These are phyloP conservation scores for Huntiella abstrusa DNA, from an alignment of 2,329 filamentous ascomycete genomes.

Conservation along the genomic window DNA sequence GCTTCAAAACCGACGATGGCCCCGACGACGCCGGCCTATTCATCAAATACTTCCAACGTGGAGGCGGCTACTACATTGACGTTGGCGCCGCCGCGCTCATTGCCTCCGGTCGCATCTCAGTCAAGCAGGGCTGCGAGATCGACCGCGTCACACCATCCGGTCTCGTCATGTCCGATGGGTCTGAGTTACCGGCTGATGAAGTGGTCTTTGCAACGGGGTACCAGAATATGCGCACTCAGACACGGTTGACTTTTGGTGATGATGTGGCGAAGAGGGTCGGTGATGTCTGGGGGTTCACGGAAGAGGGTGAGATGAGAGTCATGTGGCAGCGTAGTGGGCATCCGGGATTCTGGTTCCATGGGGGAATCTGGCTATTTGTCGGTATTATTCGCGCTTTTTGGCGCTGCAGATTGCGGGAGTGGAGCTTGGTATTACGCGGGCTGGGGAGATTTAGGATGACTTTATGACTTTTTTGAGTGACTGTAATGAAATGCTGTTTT, in stretches of 20 bases:
- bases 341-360: slow-evolving; percentile 47
- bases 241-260: slow-evolving; percentile 42
- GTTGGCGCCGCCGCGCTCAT: slow-evolving; percentile 46
- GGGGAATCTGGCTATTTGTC: slow-evolving; percentile 42
- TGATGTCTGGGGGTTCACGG: slow-evolving; percentile 44
- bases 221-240: slow-evolving; percentile 47
- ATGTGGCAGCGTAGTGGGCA: slow-evolving; percentile 43
- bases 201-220: slow-evolving; percentile 47
- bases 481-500: neutral
- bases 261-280: slow-evolving; percentile 36
- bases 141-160: slow-evolving; percentile 27
- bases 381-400: slow-evolving; percentile 37
- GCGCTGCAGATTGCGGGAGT: slow-evolving; percentile 33
- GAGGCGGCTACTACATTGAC: slow-evolving; percentile 54
- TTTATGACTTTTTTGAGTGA: neutral
- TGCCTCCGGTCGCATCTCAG: slow-evolving; percentile 41
- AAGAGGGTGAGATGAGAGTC: slow-evolving; percentile 34
- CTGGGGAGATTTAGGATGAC: slow-evolving; percentile 15
- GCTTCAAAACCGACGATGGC: slow-evolving; percentile 42
- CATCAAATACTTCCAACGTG: slow-evolving; percentile 44
- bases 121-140: slow-evolving; percentile 41
- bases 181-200: slow-evolving; percentile 38
- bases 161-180: slow-evolving; percentile 33
- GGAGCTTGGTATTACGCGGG: slow-evolving; percentile 21
- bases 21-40: slow-evolving; percentile 37